A percentile compares a stretch with the other conserved stretches of the same genome.
These are phyloP conservation scores for Aspergillus brasiliensis DNA, from an alignment of 2,329 filamentous ascomycete species.

Conservation along the genomic window DNA sequence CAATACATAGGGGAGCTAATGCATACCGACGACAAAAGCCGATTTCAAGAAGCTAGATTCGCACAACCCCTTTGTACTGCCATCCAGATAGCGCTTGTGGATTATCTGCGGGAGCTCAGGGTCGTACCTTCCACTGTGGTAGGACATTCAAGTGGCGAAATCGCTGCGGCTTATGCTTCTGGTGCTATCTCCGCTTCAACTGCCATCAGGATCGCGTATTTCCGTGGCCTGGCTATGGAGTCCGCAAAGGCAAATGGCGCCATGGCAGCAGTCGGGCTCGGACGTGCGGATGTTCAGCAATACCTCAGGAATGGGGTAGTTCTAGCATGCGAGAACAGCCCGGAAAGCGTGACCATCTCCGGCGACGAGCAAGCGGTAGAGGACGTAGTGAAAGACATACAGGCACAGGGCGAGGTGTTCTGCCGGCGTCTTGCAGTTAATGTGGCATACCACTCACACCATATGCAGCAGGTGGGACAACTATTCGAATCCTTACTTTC, in stretches of 20 bases:
- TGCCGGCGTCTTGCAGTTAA: conserved; percentile 14
- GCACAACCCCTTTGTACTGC: conserved; percentile 34
- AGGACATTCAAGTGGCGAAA: conserved; percentile 37
- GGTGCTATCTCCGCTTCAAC: conserved; percentile 19
- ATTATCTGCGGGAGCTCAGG: conserved; percentile 27
- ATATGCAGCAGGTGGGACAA: conserved; percentile 7
- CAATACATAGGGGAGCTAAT: too few species aligned
- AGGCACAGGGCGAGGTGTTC: conserved; percentile 9
- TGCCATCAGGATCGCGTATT: neutral
- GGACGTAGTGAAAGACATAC: conserved; percentile 2
- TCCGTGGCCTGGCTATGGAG: neutral
- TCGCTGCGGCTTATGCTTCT: conserved; percentile 44
- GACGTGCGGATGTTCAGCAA: neutral
- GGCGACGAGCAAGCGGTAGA: conserved; percentile 16
- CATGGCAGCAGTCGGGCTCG: conserved; percentile 22
- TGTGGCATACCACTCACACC: conserved; percentile 20
- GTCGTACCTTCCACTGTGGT: conserved; percentile 28
- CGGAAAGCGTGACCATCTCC: conserved; percentile 16
- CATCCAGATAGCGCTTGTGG: conserved; percentile 34
- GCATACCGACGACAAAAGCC: neutral
- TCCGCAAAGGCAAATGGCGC: conserved; percentile 1
- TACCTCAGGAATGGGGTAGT: conserved; percentile 9
- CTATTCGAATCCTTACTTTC: neutral
- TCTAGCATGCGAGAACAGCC: conserved; percentile 22
- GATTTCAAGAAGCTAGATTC: conserved; percentile 29